Evolutionary conservation across 1,284 basidiomycete species (phyloP).

Genomic region (Microbotryum intermedium): DNA sequence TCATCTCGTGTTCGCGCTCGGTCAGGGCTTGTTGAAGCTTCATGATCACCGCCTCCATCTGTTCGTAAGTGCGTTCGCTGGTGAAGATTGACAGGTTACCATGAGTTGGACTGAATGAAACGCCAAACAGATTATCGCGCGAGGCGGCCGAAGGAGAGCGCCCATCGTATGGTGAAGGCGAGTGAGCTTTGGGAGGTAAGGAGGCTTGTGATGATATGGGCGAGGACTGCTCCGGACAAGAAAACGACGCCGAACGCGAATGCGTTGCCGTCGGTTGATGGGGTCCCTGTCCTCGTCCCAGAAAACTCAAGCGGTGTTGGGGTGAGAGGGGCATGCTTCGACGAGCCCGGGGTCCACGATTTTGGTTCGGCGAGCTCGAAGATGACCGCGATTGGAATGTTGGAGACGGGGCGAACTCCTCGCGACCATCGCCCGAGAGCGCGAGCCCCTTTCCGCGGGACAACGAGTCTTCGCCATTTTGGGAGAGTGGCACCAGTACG

Average conservation of each 20-base stretch:
- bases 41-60: slow-evolving; percentile 86
- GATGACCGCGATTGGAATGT: no score
- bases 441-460: no score
- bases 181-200: slow-evolving; percentile 20
- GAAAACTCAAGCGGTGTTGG: slow-evolving; percentile 61
- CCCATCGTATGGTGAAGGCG: slow-evolving; percentile 25
- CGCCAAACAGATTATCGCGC: slow-evolving; percentile 24
- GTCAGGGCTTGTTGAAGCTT: slow-evolving; percentile 74
- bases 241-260: slow-evolving; percentile 79
- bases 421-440: no score
- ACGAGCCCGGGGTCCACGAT: not conserved
- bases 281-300: slow-evolving; percentile 53
- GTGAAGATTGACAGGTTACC: not conserved
- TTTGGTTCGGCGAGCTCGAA: not conserved
- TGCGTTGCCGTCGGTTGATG: slow-evolving; percentile 52
- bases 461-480: no score
- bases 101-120: no score
- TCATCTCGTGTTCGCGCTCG: slow-evolving; percentile 78
- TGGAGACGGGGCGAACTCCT: no score
- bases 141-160: slow-evolving; percentile 34
- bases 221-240: slow-evolving; percentile 81
- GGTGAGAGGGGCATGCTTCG: slow-evolving; percentile 25
- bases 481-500: no score
- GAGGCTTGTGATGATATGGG: slow-evolving; percentile 53
- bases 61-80: slow-evolving; percentile 43